Evolutionary conservation across 352 stramenopile species (phyloP).

Genomic region (Pythium graminicola): DNA sequence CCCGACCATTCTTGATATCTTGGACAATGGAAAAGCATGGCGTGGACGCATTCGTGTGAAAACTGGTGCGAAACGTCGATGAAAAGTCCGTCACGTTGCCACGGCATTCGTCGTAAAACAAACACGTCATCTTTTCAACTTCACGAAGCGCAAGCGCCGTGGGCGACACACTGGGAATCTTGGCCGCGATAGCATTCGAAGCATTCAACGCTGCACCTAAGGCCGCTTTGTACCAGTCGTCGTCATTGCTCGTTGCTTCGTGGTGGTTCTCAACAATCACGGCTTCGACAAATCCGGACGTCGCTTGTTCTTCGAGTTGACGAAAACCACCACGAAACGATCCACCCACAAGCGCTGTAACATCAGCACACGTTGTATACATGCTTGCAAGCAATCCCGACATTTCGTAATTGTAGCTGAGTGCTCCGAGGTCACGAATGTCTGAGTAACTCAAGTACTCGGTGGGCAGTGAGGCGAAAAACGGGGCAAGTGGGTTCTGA

Average conservation of each 20-base stretch:
- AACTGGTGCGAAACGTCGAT: slow-evolving; percentile 55
- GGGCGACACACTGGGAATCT: slow-evolving; percentile 26
- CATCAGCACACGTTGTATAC: slow-evolving; percentile 64
- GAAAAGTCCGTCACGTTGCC: slow-evolving; percentile 62
- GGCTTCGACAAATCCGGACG: slow-evolving; percentile 43
- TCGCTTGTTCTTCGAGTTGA: slow-evolving; percentile 11
- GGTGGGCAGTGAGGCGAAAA: slow-evolving; percentile 47
- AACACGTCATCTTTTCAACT: slow-evolving; percentile 85
- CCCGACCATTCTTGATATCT: slow-evolving; percentile 46
- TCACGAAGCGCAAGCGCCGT: slow-evolving; percentile 47
- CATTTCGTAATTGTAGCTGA: slow-evolving; percentile 86
- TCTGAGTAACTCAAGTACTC: slow-evolving; percentile 71
- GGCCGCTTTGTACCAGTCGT: slow-evolving; percentile 48
- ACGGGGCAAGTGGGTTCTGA: slow-evolving; percentile 42
- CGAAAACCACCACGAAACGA: slow-evolving; percentile 8
- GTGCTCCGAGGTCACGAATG: slow-evolving; percentile 58
- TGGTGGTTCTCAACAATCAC: slow-evolving; percentile 50
- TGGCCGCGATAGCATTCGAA: slow-evolving; percentile 1
- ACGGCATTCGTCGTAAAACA: slow-evolving; percentile 83
- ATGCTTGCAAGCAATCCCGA: slow-evolving; percentile 59
- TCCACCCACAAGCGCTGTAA: slow-evolving; percentile 26
- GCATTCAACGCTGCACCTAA: slow-evolving; percentile 33
- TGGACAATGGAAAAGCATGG: slow-evolving; percentile 50
- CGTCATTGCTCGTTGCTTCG: slow-evolving; percentile 14
- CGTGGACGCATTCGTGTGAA: slow-evolving; percentile 46